Evolutionary conservation across 345 rosid genomes (phyloP).

Genomic region (Sonneratia alba): DNA sequence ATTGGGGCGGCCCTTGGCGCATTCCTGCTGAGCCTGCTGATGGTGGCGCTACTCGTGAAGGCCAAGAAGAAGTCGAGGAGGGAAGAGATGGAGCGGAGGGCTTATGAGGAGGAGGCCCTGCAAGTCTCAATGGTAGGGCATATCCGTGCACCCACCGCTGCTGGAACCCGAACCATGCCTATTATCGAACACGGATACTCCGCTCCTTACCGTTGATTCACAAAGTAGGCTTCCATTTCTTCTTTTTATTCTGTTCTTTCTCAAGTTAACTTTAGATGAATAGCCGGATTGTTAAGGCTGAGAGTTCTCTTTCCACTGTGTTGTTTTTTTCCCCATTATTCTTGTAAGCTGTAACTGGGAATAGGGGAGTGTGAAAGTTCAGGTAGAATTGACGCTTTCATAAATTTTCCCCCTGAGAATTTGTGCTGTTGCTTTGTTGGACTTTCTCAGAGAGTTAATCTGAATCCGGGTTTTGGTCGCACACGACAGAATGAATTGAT

Average conservation of each 20-base stretch:
- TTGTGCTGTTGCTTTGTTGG: neutral
- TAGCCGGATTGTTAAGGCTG: neutral
- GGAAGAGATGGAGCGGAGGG: conserved; percentile 80
- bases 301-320: neutral
- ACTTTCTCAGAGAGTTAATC: neutral
- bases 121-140: conserved; percentile 93
- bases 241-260: neutral
- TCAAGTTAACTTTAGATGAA: neutral
- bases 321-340: neutral
- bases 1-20: conserved; percentile 62
- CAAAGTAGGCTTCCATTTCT: neutral
- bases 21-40: conserved; percentile 53
- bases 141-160: conserved; percentile 63
- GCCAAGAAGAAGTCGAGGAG: conserved; percentile 66
- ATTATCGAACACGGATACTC: conserved; percentile 50
- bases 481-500: neutral
- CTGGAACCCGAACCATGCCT: conserved; percentile 59
- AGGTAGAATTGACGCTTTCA: neutral
- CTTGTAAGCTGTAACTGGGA: neutral
- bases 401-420: neutral
- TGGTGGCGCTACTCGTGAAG: conserved; percentile 56
- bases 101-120: conserved; percentile 87
- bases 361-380: neutral
- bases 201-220: conserved; percentile 18
- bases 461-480: neutral